Conservation (phyloP, 768 basidiomycete species). For the Tephrocybe sp. region DNA sequence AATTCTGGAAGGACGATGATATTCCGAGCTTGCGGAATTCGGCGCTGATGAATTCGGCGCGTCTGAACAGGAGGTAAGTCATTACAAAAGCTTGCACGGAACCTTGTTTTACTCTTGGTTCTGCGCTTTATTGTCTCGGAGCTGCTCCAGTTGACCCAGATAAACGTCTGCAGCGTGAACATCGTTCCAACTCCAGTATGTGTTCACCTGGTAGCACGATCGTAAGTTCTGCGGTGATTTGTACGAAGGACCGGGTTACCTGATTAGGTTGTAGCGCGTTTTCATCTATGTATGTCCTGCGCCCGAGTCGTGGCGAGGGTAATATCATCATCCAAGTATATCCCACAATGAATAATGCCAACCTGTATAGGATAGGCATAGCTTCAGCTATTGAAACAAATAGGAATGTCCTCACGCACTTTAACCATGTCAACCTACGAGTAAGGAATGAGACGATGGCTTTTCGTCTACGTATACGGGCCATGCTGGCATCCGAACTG, state of each 20-base stretch:
- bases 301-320: conserved; percentile 63
- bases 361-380: too few species aligned
- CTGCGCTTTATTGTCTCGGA: conserved; percentile 62
- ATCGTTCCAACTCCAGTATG: conserved; percentile 89
- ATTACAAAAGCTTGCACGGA: neutral
- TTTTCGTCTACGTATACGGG: conserved; percentile 46
- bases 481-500: conserved; percentile 27
- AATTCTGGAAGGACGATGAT: conserved; percentile 63
- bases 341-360: conserved; percentile 57
- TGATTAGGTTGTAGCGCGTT: conserved; percentile 93
- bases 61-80: conserved; percentile 40
- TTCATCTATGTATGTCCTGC: conserved; percentile 85
- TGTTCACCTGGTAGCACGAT: conserved; percentile 67
- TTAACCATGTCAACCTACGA: conserved; percentile 32
- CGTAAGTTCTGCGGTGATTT: neutral
- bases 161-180: conserved; percentile 86
- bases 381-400: too few species aligned
- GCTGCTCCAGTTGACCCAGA: conserved; percentile 61
- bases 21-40: conserved; percentile 80
- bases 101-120: conserved; percentile 56
- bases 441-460: conserved; percentile 32
- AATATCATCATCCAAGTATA: conserved; percentile 83
- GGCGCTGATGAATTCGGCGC: conserved; percentile 54
- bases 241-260: conserved; percentile 39
- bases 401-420: conserved; percentile 35